These are phyloP conservation scores for Cyclanthera cordifolia DNA, from an alignment of 306 rosid genomes.

Conservation along the genomic window DNA sequence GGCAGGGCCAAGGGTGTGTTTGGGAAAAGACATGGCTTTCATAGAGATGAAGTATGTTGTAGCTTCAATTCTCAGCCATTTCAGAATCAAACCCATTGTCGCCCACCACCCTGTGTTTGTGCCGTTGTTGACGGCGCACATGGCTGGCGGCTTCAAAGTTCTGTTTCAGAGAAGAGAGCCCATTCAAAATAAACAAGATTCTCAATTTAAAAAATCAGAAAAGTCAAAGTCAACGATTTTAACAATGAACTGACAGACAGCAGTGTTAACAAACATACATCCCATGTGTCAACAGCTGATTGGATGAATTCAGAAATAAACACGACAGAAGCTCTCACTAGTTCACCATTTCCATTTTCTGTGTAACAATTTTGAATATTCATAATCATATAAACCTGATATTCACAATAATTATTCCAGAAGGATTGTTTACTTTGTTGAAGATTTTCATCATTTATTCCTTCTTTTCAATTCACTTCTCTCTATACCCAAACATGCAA, in stretches of 20 bases:
- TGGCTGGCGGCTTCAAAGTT: slow-evolving; percentile 76
- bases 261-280: not conserved
- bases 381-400: not conserved
- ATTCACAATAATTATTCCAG: not conserved
- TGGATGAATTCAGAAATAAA: not conserved
- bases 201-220: not conserved
- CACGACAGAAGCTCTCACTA: not conserved
- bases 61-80: slow-evolving; percentile 45
- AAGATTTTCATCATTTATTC: too few species aligned
- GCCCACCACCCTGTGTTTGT: slow-evolving; percentile 47
- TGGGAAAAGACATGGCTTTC: slow-evolving; percentile 86
- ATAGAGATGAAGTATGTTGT: slow-evolving; percentile 65
- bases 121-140: slow-evolving; percentile 80
- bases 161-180: slow-evolving; percentile 32
- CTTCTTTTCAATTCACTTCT: too few species aligned
- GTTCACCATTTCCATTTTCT: not conserved
- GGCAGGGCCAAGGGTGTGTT: slow-evolving; percentile 87
- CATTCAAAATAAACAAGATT: not conserved
- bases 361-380: not conserved
- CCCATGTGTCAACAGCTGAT: not conserved
- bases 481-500: too few species aligned
- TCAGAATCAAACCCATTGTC: slow-evolving; percentile 31
- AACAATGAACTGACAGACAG: slow-evolving; percentile 1
- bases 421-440: too few species aligned
- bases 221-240: not conserved